These are phyloP conservation scores for Fusarium tuaranense DNA, from an alignment of 2,329 filamentous ascomycete species.

Conservation along the genomic window DNA sequence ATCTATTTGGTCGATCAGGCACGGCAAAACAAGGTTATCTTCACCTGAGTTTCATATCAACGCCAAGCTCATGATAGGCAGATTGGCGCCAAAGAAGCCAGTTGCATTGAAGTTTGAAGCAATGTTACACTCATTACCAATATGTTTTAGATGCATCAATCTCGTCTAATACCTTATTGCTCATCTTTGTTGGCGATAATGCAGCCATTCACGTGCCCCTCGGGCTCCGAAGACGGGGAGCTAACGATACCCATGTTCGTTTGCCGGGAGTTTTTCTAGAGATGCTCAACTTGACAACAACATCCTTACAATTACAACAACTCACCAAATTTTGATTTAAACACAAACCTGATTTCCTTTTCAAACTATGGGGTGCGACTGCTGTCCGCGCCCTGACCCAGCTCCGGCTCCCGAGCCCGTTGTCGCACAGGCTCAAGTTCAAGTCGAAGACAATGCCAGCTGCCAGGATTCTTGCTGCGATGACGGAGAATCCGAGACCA, in stretches of 20 bases:
- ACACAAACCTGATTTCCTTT: background rate
- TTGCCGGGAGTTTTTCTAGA: background rate
- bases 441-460: background rate
- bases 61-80: too few relatives aligned
- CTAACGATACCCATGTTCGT: background rate
- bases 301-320: background rate
- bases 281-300: background rate
- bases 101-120: background rate
- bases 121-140: background rate
- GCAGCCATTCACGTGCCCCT: slow-evolving; percentile 26
- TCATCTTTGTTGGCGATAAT: background rate
- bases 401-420: background rate
- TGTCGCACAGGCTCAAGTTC: background rate
- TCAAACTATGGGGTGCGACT: slow-evolving; percentile 29
- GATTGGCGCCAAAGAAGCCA: background rate
- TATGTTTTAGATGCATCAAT: background rate
- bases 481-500: background rate
- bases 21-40: background rate
- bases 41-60: background rate
- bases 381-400: slow-evolving; percentile 24
- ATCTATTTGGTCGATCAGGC: background rate
- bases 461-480: slow-evolving; percentile 24
- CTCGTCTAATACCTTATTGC: too few relatives aligned
- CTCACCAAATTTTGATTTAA: background rate
- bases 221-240: slow-evolving; percentile 2